Percentiles rank a stretch among this genome's conserved stretches.
These are phyloP conservation scores for Collybia sp. DNA, from an alignment of 768 basidiomycete species.

Conservation along the genomic window DNA sequence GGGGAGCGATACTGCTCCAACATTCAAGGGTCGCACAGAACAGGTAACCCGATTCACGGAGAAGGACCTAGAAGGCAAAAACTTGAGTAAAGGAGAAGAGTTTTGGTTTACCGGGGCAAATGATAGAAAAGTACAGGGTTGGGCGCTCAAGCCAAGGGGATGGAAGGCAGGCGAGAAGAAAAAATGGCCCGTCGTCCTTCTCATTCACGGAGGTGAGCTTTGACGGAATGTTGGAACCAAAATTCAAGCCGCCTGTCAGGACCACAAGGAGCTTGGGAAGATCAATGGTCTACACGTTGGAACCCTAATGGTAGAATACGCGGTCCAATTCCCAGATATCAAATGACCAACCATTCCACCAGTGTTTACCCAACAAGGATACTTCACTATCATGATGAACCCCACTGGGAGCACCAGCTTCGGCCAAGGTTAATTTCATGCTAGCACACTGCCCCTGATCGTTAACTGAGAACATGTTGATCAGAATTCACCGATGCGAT, in stretches of 20 bases:
- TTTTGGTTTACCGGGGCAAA: slow-evolving; percentile 90
- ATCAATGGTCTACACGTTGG: slow-evolving; percentile 90
- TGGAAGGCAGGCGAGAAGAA: slow-evolving; percentile 60
- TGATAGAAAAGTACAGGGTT: slow-evolving; percentile 76
- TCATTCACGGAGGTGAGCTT: slow-evolving; percentile 72
- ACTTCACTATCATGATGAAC: slow-evolving; percentile 84
- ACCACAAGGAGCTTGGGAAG: slow-evolving; percentile 84
- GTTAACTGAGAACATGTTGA: too few relatives aligned
- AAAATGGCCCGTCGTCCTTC: slow-evolving; percentile 75
- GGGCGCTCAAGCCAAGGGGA: slow-evolving; percentile 76
- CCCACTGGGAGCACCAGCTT: slow-evolving; percentile 94
- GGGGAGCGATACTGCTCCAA: slow-evolving; percentile 18
- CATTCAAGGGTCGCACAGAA: slow-evolving; percentile 31
- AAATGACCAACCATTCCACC: slow-evolving; percentile 1
- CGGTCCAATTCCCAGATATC: neutral
- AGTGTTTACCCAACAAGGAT: slow-evolving; percentile 87
- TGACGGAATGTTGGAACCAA: neutral
- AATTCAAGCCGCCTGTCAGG: slow-evolving; percentile 27
- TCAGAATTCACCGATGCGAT: slow-evolving; percentile 80
- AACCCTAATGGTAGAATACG: slow-evolving; percentile 67
- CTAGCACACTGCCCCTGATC: too few relatives aligned
- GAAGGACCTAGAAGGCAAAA: slow-evolving; percentile 49
- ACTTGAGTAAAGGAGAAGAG: slow-evolving; percentile 62
- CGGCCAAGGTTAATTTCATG: slow-evolving; percentile 59
- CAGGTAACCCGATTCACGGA: slow-evolving; percentile 67